These are phyloP conservation scores for Nitzschia palea DNA, from an alignment of 108 stramenopile species.

Conservation along the genomic window DNA sequence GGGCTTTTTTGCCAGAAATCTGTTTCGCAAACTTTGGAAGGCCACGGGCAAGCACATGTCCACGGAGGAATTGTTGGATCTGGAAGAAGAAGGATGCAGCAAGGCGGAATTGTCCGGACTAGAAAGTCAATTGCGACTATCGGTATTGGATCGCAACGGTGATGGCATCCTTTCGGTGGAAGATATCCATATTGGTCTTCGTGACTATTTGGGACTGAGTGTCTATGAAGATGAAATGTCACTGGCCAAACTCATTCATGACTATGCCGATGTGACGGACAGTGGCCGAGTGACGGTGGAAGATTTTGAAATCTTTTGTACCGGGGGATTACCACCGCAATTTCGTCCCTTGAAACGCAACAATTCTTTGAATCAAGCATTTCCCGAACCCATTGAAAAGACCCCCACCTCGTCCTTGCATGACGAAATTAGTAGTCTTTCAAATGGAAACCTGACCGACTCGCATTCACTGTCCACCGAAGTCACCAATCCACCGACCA, in stretches of 20 bases:
- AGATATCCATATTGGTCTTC: constrained; percentile 46
- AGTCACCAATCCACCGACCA: too few relatives aligned
- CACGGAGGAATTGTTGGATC: constrained; percentile 10
- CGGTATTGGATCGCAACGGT: constrained; percentile 28
- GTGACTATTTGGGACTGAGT: constrained; percentile 36
- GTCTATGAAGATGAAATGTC: constrained; percentile 34
- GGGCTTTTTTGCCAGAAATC: constrained; percentile 51
- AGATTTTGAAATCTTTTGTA: constrained; percentile 43
- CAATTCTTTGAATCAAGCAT: background rate
- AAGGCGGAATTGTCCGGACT: constrained; percentile 6
- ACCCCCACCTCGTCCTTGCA: background rate
- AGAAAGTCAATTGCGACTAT: constrained; percentile 30
- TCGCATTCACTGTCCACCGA: too few relatives aligned
- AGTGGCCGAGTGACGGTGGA: constrained; percentile 36
- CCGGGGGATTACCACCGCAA: constrained; percentile 7
- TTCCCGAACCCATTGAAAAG: constrained; percentile 2
- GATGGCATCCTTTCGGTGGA: constrained; percentile 40
- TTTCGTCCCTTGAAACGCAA: background rate
- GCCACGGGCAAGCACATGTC: constrained; percentile 4
- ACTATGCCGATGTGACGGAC: constrained; percentile 37
- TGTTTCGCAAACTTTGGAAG: constrained; percentile 47
- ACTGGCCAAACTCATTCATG: constrained; percentile 44
- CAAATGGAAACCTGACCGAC: too few relatives aligned
- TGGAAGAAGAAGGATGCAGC: background rate
- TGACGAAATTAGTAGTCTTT: background rate